These are phyloP conservation scores for Lactifluus volemus DNA, from an alignment of 768 basidiomycete genomes.

Conservation along the genomic window DNA sequence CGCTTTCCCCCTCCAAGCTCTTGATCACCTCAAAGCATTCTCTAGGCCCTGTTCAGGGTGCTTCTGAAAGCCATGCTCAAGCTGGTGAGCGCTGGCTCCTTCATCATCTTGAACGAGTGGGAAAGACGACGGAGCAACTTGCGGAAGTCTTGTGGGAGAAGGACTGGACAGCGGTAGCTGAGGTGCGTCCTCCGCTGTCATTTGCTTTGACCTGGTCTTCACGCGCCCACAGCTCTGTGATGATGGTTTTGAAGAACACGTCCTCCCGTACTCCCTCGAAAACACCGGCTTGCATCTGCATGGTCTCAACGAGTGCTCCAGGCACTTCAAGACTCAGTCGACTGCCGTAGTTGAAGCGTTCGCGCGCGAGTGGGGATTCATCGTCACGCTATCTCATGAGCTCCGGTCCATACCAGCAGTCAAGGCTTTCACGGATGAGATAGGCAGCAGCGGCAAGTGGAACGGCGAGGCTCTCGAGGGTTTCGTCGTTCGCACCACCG, in stretches of 20 bases:
- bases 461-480: constrained; percentile 83
- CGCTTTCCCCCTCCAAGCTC: constrained; percentile 64
- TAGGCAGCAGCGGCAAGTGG: constrained; percentile 67
- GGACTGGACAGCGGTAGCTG: constrained; percentile 84
- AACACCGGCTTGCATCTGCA: constrained; percentile 89
- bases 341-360: constrained; percentile 64
- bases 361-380: constrained; percentile 88
- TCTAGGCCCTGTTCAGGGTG: constrained; percentile 47
- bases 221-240: constrained; percentile 76
- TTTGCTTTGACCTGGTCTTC: neutral
- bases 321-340: constrained; percentile 62
- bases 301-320: constrained; percentile 70
- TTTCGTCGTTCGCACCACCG: constrained; percentile 82
- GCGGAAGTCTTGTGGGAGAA: constrained; percentile 69
- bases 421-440: constrained; percentile 56
- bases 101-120: constrained; percentile 50
- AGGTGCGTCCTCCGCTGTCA: constrained; percentile 45
- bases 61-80: constrained; percentile 59
- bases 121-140: constrained; percentile 64
- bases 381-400: constrained; percentile 55
- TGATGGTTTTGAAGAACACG: constrained; percentile 95
- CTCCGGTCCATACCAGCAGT: constrained; percentile 61
- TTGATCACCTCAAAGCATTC: constrained; percentile 92
- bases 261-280: constrained; percentile 72
- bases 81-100: constrained; percentile 80